Conservation (phyloP, 1,139 yeast species). For the Hyphopichia fennica region DNA sequence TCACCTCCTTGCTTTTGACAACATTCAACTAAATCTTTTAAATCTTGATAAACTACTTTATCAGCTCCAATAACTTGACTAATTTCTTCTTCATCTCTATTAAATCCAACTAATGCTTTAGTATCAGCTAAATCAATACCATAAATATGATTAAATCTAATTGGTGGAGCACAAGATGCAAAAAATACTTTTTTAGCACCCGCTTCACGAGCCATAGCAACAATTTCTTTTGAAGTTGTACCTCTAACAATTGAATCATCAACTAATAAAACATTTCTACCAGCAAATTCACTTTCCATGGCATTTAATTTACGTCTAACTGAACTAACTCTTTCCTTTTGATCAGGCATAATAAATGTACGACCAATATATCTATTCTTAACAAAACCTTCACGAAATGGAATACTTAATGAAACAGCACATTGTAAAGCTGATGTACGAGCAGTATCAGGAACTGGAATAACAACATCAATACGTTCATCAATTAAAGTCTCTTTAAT, state of each 20-base stretch:
- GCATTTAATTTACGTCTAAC: constrained; percentile 95
- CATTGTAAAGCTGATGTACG: constrained; percentile 93
- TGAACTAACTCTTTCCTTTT: constrained; percentile 87
- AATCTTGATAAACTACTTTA: constrained; percentile 81
- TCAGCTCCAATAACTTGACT: constrained; percentile 88
- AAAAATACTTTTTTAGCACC: constrained; percentile 92
- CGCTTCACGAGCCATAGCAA: constrained; percentile 96
- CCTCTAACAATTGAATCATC: constrained; percentile 98
- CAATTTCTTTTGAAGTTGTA: constrained; percentile 94
- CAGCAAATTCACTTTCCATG: constrained; percentile 89
- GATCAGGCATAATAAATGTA: constrained; percentile 98
- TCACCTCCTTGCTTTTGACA: constrained; percentile 60
- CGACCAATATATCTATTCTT: constrained; percentile 96
- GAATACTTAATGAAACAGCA: constrained; percentile 75
- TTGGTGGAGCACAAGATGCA: constrained; percentile 98
- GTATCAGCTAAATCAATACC: constrained; percentile 98
- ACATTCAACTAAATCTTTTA: constrained; percentile 79
- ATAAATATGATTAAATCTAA: constrained; percentile 90
- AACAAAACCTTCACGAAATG: constrained; percentile 96
- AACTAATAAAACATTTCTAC: constrained; percentile 83
- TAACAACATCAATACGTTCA: constrained; percentile 82
- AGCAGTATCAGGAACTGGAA: constrained; percentile 97
- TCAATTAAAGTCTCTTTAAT: constrained; percentile 49
- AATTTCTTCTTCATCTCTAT: constrained; percentile 71
- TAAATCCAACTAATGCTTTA: constrained; percentile 87